phyloP scores from a whole-genome alignment of 805 yeast genomes.

The Saccharomycopsis sp. region DNA sequence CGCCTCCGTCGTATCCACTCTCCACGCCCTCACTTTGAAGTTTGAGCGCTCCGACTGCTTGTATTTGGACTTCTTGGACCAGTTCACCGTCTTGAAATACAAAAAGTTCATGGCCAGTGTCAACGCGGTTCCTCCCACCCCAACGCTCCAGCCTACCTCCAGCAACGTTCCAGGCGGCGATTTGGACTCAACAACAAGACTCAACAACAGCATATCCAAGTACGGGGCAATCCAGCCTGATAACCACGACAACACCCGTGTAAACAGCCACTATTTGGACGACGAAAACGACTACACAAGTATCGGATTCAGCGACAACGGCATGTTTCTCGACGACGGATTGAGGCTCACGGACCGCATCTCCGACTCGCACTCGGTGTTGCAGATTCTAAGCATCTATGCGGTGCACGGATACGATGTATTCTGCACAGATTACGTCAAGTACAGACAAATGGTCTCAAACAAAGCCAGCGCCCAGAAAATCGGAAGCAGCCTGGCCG shows the following conservation, averaged over 20 bases:
- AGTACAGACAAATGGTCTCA: neutral
- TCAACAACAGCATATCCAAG: neutral
- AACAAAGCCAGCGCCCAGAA: slow-evolving; percentile 2
- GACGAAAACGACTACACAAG: neutral
- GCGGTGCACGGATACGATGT: slow-evolving; percentile 1
- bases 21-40: neutral
- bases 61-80: slow-evolving; percentile 15
- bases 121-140: neutral
- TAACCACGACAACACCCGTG: neutral
- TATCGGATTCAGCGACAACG: neutral
- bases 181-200: neutral
- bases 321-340: neutral
- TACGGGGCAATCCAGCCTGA: neutral
- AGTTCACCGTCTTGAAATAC: slow-evolving; percentile 16
- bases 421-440: neutral
- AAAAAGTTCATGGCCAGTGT: slow-evolving; percentile 4
- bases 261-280: neutral
- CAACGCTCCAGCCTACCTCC: neutral
- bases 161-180: neutral
- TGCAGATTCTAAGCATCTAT: neutral
- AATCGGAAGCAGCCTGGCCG: neutral
- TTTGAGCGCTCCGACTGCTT: neutral
- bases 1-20: neutral
- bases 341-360: neutral
- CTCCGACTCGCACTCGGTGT: slow-evolving; percentile 2